phyloP scores from a whole-genome alignment of 2,329 filamentous ascomycete species.

The Colletotrichum godetiae region DNA sequence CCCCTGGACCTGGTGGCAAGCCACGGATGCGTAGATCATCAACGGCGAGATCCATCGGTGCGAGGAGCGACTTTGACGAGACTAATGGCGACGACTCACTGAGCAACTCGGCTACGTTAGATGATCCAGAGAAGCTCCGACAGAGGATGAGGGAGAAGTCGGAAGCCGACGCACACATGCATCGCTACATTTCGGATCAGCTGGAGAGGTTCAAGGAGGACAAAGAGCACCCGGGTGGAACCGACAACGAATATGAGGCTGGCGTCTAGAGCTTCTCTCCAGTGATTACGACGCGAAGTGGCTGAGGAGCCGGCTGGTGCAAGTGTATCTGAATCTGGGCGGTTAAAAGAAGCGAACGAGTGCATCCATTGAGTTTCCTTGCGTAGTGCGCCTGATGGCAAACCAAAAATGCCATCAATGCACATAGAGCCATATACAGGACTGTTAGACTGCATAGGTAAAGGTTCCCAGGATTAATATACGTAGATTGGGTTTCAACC shows the following conservation, averaged over 20 bases:
- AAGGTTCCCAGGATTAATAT: not conserved
- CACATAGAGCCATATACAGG: conserved; percentile 29
- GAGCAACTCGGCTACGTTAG: conserved; percentile 28
- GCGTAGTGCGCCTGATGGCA: not conserved
- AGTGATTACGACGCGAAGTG: not conserved
- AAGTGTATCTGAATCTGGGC: not conserved
- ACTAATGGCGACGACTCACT: conserved; percentile 56
- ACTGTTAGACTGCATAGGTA: conserved; percentile 26
- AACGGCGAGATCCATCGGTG: conserved; percentile 84
- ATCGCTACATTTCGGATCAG: conserved; percentile 85
- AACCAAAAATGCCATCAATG: conserved; percentile 9
- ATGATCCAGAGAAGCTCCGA: conserved; percentile 51
- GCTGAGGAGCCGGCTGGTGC: not conserved
- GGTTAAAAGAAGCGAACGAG: not conserved
- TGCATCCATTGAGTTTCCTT: conserved; percentile 12
- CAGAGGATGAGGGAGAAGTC: conserved; percentile 60
- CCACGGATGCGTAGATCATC: conserved; percentile 80
- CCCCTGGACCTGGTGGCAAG: conserved; percentile 42
- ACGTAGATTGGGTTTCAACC: conserved; percentile 1
- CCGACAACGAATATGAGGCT: conserved; percentile 62
- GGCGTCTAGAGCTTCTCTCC: conserved; percentile 3
- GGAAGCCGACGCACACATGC: conserved; percentile 77
- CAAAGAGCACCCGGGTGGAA: conserved; percentile 39
- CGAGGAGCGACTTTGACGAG: conserved; percentile 81
- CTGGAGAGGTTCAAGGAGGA: conserved; percentile 72